Base-by-base conservation (phyloP, 2,329 filamentous ascomycete species). In the Aspergillus uvarum region DNA sequence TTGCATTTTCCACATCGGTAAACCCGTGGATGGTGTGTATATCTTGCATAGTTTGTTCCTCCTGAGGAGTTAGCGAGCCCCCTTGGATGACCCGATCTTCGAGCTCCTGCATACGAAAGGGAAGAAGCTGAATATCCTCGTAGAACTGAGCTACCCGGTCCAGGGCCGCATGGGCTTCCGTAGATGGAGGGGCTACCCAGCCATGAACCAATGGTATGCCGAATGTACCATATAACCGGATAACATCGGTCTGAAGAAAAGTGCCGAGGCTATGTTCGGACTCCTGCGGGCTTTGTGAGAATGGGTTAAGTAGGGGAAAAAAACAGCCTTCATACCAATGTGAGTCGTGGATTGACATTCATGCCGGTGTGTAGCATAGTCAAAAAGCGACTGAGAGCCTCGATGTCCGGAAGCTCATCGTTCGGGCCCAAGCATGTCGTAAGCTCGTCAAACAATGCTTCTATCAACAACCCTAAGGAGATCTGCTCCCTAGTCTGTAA, bases 321-420 rank as follows among this genome's bases (percentile, higher is more conserved):
- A 42, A 12, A 2, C 8, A 21, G 16, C n/a, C 14, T 32, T 54
- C 65, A 60, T 69, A 74, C 82, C 2, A 91, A 83, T 7, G 96
- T 83, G 64, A 96, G 95, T 21, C 90, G 87, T 2, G 95, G 95
- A 65, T 99, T 99, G 59, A 98, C 94, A 69, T 98, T 99, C 91
- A 99, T 96, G 42, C 95, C 95, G 0, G 93, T 98, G 68, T 97
- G 92, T 2, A 99, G 80, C 49, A 91, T 90, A 59, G 95, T 86
- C 2, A 99, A 80, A 70, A 99, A 99, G 6, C 84, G 83, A 73
- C 96, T 96, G 1, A 99, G 81, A 60, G 96, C 93, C 38, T 88
- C 85, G 10, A 98, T 89, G 72, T 98, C 95, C 0, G 94, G 94
- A 24, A 98, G 77, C 16, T 86, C 81, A 35, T 88, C 85, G 51